Conservation (phyloP, 2,329 filamentous ascomycete species). For the Rhinocladiella similis region DNA sequence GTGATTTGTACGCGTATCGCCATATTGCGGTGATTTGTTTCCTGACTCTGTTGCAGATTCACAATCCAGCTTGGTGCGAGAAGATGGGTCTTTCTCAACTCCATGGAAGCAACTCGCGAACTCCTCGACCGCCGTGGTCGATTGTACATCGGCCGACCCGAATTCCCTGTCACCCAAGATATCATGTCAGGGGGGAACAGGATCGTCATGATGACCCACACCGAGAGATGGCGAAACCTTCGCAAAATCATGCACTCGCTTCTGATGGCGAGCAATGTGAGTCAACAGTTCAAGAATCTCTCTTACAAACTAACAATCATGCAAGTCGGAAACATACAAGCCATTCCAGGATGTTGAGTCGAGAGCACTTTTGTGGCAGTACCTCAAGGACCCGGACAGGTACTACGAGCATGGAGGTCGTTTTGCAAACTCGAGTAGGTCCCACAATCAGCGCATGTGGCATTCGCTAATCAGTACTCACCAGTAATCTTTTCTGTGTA, state of each 20-base stretch:
- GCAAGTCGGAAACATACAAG: not conserved
- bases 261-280: slow-evolving; percentile 6
- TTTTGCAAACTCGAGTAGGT: slow-evolving; percentile 40
- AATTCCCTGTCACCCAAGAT: slow-evolving; percentile 6
- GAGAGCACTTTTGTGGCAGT: slow-evolving; percentile 14
- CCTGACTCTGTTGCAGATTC: slow-evolving; percentile 6
- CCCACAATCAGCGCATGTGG: slow-evolving; percentile 35
- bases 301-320: not conserved
- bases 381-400: slow-evolving; percentile 11
- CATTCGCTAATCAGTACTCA: not conserved
- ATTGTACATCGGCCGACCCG: slow-evolving; percentile 1
- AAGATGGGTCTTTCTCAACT: slow-evolving; percentile 8
- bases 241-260: slow-evolving; percentile 9
- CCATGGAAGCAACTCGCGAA: not conserved
- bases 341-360: slow-evolving; percentile 3
- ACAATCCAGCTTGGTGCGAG: slow-evolving; percentile 7
- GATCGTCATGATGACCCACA: slow-evolving; percentile 6
- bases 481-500: slow-evolving; percentile 11
- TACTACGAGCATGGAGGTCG: slow-evolving; percentile 45
- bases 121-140: slow-evolving; percentile 2
- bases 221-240: slow-evolving; percentile 1
- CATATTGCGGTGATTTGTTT: not conserved
- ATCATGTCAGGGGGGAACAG: slow-evolving; percentile 3
- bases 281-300: not conserved
- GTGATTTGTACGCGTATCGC: not conserved